Evolutionary conservation across 2,329 filamentous ascomycete species (phyloP).

Genomic region (Calycina marina): DNA sequence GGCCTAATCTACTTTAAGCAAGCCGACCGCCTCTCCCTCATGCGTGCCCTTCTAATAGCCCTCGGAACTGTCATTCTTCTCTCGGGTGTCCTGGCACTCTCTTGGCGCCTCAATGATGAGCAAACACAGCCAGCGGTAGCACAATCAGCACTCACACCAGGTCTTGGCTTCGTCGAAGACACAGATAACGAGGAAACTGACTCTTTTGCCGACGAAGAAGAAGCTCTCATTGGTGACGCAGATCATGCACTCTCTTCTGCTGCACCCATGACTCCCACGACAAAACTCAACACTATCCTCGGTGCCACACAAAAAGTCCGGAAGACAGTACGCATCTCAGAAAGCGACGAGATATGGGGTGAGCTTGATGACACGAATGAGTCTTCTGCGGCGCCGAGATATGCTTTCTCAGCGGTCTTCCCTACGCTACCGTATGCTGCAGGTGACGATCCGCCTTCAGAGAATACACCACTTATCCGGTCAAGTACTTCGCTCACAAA

Average conservation of each 20-base stretch:
- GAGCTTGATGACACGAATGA: conserved; percentile 56
- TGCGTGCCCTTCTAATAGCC: conserved; percentile 70
- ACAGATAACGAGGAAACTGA: conserved; percentile 39
- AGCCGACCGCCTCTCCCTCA: conserved; percentile 58
- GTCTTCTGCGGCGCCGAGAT: no score
- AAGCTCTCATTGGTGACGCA: conserved; percentile 18
- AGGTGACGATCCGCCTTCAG: conserved; percentile 7
- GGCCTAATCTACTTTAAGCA: conserved; percentile 95
- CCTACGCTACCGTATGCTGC: conserved; percentile 3
- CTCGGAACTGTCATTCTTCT: conserved; percentile 78
- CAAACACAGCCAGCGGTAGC: conserved; percentile 45
- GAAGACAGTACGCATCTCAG: conserved; percentile 28
- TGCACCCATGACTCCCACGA: conserved; percentile 20
- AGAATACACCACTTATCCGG: conserved; percentile 15
- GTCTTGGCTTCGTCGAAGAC: conserved; percentile 66
- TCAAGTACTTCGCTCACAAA: conserved; percentile 10
- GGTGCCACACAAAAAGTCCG: conserved; percentile 17
- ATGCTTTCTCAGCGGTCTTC: conserved; percentile 4
- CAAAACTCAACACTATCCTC: conserved; percentile 19
- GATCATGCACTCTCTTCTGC: conserved; percentile 18
- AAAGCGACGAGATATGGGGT: conserved; percentile 73
- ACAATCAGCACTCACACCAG: conserved; percentile 63
- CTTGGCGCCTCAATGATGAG: conserved; percentile 80
- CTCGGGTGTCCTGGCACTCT: conserved; percentile 76
- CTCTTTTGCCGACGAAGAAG: conserved; percentile 31